Conservation (phyloP, 75 land plant genomes). For the Selaginella tamariscina region DNA sequence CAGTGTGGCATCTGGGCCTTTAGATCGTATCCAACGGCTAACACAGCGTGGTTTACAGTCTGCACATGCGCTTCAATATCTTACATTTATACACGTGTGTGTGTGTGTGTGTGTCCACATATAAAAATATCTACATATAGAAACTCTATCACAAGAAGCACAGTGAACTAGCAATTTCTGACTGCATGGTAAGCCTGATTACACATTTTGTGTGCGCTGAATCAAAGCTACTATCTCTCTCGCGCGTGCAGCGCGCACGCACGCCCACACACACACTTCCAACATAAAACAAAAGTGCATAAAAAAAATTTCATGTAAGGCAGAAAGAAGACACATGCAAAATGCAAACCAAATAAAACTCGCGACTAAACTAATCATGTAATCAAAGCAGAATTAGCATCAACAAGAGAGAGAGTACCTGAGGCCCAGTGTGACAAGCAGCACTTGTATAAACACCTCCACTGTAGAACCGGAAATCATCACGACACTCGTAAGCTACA, state of each 20-base stretch:
- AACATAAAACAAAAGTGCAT: not conserved
- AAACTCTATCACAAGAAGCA: no score
- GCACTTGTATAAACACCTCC: conserved; percentile 67
- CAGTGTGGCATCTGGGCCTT: conserved; percentile 57
- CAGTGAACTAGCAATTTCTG: no score
- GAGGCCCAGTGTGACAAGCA: conserved; percentile 46
- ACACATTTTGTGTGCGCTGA: no score
- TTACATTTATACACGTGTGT: no score
- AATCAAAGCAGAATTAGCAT: conserved; percentile 8
- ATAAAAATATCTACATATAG: no score
- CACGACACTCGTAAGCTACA: conserved; percentile 77
- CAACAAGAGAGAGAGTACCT: conserved; percentile 34
- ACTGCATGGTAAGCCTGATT: no score
- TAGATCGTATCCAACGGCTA: conserved; percentile 84
- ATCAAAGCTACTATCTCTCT: no score
- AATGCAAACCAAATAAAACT: not conserved
- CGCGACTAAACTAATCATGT: no score
- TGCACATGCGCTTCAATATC: no score
- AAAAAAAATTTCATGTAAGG: not conserved
- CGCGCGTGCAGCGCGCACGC: no score
- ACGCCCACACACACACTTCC: no score
- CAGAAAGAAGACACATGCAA: not conserved
- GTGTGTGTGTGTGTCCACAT: no score
- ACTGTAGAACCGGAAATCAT: conserved; percentile 55
- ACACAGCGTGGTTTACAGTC: conserved; percentile 96